phyloP scores from a whole-genome alignment of 352 stramenopile genomes.

The Globisporangium cederbergense region DNA sequence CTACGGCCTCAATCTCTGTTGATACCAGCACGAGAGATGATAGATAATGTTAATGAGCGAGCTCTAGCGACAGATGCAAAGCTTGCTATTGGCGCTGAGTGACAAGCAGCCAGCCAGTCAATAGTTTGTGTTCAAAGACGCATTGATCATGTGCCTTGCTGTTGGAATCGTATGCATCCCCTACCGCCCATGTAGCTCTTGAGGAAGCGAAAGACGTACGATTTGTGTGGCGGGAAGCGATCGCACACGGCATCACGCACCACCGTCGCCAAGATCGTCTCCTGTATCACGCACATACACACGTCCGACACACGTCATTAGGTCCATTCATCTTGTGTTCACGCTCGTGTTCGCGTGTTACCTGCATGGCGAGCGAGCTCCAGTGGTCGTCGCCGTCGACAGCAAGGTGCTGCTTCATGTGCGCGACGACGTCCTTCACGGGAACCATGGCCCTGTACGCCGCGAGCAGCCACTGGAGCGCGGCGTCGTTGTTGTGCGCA shows the following conservation, averaged over 20 bases:
- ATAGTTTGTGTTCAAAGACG: not conserved
- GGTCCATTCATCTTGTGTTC: no score
- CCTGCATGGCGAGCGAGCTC: constrained; percentile 56
- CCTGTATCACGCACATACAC: constrained; percentile 22
- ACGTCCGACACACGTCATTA: not conserved
- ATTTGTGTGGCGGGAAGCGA: constrained; percentile 52
- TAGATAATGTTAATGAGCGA: not conserved
- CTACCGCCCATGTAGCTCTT: constrained; percentile 65
- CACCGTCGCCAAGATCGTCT: constrained; percentile 45
- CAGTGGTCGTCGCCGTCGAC: constrained; percentile 25
- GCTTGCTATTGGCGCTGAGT: not conserved
- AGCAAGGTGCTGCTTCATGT: constrained; percentile 31
- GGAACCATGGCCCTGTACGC: constrained; percentile 68
- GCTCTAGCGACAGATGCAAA: not conserved
- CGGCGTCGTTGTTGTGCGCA: not conserved
- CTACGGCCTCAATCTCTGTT: constrained; percentile 50
- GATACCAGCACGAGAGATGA: not conserved
- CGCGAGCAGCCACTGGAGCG: constrained; percentile 41
- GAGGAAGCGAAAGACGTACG: constrained; percentile 68
- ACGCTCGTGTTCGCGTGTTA: constrained; percentile 11
- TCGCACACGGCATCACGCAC: constrained; percentile 56
- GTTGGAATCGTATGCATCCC: constrained; percentile 1
- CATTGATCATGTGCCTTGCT: not conserved
- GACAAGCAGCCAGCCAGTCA: not conserved
- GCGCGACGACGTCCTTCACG: constrained; percentile 34